A percentile compares a stretch with the other conserved stretches of the same genome.
Evolutionary conservation across 306 rosid species (phyloP).

Genomic region (Rosa persica): DNA sequence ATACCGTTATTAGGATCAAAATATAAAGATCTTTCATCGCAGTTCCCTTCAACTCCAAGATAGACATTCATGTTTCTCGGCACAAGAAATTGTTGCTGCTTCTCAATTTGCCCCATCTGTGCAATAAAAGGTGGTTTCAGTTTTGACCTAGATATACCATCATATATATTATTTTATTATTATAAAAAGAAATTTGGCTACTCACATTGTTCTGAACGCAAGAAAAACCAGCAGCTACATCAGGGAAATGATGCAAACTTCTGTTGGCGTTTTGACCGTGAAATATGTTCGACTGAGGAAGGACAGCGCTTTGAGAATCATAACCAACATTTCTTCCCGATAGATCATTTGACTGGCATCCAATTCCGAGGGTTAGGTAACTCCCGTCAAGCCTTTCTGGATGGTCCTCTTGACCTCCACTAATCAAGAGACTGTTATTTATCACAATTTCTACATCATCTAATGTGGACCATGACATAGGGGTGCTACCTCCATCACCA

Average conservation of each 20-base stretch:
- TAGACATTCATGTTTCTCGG: not conserved
- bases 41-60: conserved; percentile 7
- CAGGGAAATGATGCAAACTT: conserved; percentile 22
- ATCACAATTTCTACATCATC: conserved; percentile 10
- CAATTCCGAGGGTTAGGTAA: conserved; percentile 27
- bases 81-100: conserved; percentile 5
- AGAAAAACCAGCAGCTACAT: conserved; percentile 18
- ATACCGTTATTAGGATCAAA: not conserved
- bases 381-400: conserved; percentile 27
- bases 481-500: conserved; percentile 11
- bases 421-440: not conserved
- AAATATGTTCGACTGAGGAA: conserved; percentile 25
- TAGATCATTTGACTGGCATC: conserved; percentile 15
- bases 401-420: conserved; percentile 25
- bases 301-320: conserved; percentile 8
- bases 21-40: not conserved
- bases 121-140: conserved; percentile 20
- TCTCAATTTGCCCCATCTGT: conserved; percentile 21
- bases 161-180: not conserved
- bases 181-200: conserved; percentile 8
- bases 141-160: conserved; percentile 1
- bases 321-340: conserved; percentile 14
- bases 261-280: conserved; percentile 8
- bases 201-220: conserved; percentile 26
- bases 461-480: conserved; percentile 17